Base-by-base conservation (phyloP, 768 basidiomycete species). In the Trametes villosa region DNA sequence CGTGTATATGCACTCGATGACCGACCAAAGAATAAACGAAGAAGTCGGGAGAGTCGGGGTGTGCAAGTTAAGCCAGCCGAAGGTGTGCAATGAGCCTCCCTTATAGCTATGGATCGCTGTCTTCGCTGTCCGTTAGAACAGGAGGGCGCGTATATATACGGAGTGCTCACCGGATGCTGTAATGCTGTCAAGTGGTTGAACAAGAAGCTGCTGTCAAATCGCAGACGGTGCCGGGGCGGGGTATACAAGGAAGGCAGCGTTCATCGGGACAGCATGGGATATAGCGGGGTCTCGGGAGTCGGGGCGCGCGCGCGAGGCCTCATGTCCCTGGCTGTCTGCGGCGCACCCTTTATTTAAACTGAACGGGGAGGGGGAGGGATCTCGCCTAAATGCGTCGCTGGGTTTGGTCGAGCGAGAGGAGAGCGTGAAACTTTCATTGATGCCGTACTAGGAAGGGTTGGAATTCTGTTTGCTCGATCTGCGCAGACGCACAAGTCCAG, bases 391-490 rank as follows among this genome's bases (percentile, higher is more conserved):
- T 27, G 20, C 44, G 47, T 57, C 46, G 55, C 45, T 49, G 46
- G 44, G 55, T 49, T 40, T 36, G 54, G 44, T n/a, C 31, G 44
- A 22, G 9, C 36, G 36, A 24, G 29, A 46, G 22, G 31, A 26
- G 59, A 50, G 48, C 46, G 47, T 41, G 52, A 54, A 51, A 50
- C 34, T 55, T 54, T 54, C 53, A 60, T 60, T 60, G 59, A 54
- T 54, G 46, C 59, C 59, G 48, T 50, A 55, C 36, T 45, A 30
- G 41, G 58, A 53, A 59, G 50, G 34, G 45, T 38, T 49, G 60
- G 60, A 61, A 61, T 61, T 56, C 60, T 61, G 60, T 61, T 61
- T 51, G 53, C 60, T 61, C 54, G 53, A 61, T 61, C 49, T 38
- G 36, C 53, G 48, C 33, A 54, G 52, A 30, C 53, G 45, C 53